Evolutionary conservation across 2,329 filamentous ascomycete species (phyloP).

Genomic region (Diaporthe aspalathi): DNA sequence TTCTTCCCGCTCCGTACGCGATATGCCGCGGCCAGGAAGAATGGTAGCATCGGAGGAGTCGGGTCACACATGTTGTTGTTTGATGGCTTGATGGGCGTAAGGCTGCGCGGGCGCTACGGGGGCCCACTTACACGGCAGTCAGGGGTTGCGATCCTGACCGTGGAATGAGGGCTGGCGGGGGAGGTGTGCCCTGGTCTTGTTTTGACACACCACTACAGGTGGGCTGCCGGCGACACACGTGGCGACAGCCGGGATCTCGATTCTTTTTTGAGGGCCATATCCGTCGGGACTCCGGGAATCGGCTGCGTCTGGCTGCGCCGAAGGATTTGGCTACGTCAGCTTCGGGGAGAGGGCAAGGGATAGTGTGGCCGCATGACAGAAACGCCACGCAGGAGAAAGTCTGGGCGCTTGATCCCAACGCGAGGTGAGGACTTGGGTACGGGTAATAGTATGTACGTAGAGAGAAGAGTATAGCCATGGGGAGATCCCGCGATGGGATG

Average conservation of each 20-base stretch:
- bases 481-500: neutral
- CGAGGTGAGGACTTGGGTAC: neutral
- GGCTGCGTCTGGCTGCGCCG: constrained; percentile 5
- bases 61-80: constrained; percentile 24
- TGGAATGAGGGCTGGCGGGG: constrained; percentile 1
- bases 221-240: constrained; percentile 28
- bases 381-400: neutral
- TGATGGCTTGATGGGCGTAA: constrained; percentile 27
- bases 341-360: neutral
- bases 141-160: constrained; percentile 19
- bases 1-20: constrained; percentile 4
- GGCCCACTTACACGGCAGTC: constrained; percentile 30
- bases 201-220: neutral
- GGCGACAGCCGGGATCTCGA: constrained; percentile 29
- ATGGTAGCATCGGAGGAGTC: constrained; percentile 24
- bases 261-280: constrained; percentile 13
- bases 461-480: neutral
- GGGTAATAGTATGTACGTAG: too few species aligned
- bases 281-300: constrained; percentile 15
- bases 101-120: constrained; percentile 29
- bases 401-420: constrained; percentile 5
- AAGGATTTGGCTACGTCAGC: constrained; percentile 8
- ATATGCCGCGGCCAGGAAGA: neutral
- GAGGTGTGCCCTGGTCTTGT: neutral
- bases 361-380: constrained; percentile 16